A percentile compares a stretch with the other conserved stretches of the same genome.
These are phyloP conservation scores for Suillus luteus DNA, from an alignment of 768 basidiomycete genomes.

Conservation along the genomic window DNA sequence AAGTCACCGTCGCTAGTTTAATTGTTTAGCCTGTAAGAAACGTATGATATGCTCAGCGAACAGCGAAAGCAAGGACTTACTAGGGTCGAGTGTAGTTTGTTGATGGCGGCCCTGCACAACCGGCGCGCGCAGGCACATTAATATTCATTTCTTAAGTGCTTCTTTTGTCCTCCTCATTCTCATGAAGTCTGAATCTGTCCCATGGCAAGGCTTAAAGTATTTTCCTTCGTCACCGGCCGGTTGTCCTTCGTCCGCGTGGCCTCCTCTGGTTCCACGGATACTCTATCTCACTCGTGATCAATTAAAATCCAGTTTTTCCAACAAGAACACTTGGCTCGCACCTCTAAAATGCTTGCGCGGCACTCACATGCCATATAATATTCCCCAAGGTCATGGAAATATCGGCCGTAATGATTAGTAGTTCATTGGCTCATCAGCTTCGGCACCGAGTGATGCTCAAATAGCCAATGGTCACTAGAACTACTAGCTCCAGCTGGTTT, in stretches of 20 bases:
- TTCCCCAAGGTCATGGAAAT: neutral
- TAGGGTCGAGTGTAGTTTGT: neutral
- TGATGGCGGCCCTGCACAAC: neutral
- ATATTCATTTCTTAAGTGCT: neutral
- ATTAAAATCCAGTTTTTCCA: neutral
- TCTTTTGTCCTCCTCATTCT: neutral
- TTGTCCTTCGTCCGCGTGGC: neutral
- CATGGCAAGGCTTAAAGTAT: slow-evolving; percentile 3
- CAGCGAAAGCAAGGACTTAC: neutral
- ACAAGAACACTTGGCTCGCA: neutral
- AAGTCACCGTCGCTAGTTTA: neutral
- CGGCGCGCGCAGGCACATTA: neutral
- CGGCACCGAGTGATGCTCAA: neutral
- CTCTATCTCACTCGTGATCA: neutral
- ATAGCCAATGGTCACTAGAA: no score
- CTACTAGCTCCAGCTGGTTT: no score
- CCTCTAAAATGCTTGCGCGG: neutral
- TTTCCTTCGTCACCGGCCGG: neutral
- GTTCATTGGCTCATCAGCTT: neutral
- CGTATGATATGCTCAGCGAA: neutral
- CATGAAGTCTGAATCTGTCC: neutral
- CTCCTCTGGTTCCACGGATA: neutral
- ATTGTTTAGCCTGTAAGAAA: neutral
- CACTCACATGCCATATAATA: neutral
- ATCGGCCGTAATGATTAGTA: neutral